phyloP scores from a whole-genome alignment of 257 asterid genomes.

The Ilex aquifolium region DNA sequence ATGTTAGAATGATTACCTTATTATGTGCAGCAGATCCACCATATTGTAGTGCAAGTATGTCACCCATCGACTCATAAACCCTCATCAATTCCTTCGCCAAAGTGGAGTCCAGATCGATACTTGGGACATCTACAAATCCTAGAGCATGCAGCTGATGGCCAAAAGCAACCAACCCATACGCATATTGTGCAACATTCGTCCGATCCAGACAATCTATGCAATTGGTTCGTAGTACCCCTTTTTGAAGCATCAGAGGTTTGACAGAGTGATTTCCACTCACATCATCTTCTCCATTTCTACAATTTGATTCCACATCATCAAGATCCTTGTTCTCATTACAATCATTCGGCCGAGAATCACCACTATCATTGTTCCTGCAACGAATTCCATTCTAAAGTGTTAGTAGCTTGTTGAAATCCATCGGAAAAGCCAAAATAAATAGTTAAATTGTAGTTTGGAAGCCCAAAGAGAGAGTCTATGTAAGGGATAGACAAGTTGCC shows the following conservation, averaged over 20 bases:
- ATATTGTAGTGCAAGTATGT: conserved; percentile 85
- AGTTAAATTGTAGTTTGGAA: too few relatives aligned
- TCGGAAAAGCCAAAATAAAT: background rate
- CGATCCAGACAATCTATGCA: conserved; percentile 98
- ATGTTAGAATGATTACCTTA: conserved; percentile 42
- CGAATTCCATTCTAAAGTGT: conserved; percentile 27
- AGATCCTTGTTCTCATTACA: conserved; percentile 15
- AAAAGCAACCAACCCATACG: conserved; percentile 76
- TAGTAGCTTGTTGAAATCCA: conserved; percentile 3
- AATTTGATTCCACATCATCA: conserved; percentile 12
- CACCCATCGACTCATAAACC: conserved; percentile 90
- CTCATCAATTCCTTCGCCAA: conserved; percentile 79
- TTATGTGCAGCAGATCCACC: conserved; percentile 99
- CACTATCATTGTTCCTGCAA: conserved; percentile 30
- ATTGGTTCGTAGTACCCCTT: conserved; percentile 87
- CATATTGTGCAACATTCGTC: conserved; percentile 95
- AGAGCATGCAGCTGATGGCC: conserved; percentile 76
- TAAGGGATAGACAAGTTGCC: too few relatives aligned
- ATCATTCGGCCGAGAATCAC: conserved; percentile 32
- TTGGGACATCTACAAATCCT: conserved; percentile 47
- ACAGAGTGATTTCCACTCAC: conserved; percentile 17
- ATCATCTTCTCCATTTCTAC: conserved; percentile 13
- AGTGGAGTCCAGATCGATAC: conserved; percentile 48
- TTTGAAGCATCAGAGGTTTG: conserved; percentile 56
- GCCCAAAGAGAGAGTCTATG: too few relatives aligned